Percentiles rank a stretch among this genome's conserved stretches.
Evolutionary conservation across 106 monocot species (phyloP).

Genomic region (Narthecium ossifragum): DNA sequence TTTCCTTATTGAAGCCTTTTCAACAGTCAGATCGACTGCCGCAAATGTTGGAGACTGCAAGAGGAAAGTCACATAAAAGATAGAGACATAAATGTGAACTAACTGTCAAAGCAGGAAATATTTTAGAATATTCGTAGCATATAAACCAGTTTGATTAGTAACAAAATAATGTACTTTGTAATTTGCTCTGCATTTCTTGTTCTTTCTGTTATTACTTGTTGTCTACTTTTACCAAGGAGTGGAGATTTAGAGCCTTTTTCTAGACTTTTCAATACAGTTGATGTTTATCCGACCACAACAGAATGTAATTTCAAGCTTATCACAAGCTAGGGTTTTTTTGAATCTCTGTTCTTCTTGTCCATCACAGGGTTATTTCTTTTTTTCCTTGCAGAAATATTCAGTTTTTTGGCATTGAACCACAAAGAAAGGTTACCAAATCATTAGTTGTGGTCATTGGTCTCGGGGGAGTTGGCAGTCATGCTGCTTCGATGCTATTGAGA

Average conservation of each 20-base stretch:
- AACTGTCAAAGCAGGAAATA: too few species aligned
- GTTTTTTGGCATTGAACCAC: conserved; percentile 90
- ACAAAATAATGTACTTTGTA: too few species aligned
- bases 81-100: too few species aligned
- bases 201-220: not conserved
- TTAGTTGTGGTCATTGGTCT: conserved; percentile 91
- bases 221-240: not conserved
- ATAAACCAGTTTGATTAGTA: too few species aligned
- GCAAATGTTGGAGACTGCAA: too few species aligned
- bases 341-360: not conserved
- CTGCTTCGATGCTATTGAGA: conserved; percentile 95
- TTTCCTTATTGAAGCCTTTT: too few species aligned
- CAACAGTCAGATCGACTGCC: too few species aligned
- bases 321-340: not conserved
- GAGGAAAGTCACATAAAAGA: too few species aligned
- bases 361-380: not conserved
- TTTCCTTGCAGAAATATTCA: conserved; percentile 73
- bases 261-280: not conserved
- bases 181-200: too few species aligned
- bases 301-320: not conserved
- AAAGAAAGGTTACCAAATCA: conserved; percentile 71
- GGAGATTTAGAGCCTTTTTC: not conserved
- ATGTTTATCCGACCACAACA: not conserved
- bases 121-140: too few species aligned
- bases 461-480: conserved; percentile 99